These are phyloP conservation scores for Musa balbisiana DNA, from an alignment of 202 grass and related monocot species.

Conservation along the genomic window DNA sequence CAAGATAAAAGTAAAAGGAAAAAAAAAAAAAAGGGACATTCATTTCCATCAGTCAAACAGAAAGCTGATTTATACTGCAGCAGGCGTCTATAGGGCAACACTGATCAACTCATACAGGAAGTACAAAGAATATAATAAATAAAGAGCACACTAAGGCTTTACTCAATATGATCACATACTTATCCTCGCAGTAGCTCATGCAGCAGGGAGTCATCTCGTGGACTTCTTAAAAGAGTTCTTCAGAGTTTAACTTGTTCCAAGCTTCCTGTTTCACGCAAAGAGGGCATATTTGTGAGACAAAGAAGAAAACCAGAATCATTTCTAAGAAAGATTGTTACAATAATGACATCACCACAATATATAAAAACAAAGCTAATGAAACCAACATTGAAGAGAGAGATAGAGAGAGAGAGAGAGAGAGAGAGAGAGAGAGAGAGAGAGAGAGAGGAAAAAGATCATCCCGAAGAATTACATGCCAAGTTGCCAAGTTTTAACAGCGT, in stretches of 20 bases:
- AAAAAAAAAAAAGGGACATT: not conserved
- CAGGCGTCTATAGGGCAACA: not conserved
- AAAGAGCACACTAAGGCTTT: too few species aligned
- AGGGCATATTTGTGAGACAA: not conserved
- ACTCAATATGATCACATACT: not conserved
- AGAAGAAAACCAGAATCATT: not conserved
- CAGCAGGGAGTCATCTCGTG: not conserved
- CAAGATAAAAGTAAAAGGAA: not conserved
- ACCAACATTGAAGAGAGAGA: too few species aligned
- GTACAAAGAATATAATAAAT: not conserved
- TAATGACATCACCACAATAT: too few species aligned
- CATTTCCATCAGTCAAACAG: not conserved
- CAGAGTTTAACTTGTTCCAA: slow-evolving; percentile 20
- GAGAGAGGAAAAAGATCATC: too few species aligned
- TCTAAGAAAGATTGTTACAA: not conserved
- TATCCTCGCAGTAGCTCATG: not conserved
- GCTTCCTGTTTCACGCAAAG: slow-evolving; percentile 9
- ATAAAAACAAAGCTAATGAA: too few species aligned
- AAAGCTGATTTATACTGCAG: not conserved
- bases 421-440: too few species aligned
- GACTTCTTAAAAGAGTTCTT: slow-evolving; percentile 16
- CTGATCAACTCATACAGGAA: not conserved
- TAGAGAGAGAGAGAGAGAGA: too few species aligned
- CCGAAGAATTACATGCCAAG: too few species aligned
- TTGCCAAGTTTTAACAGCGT: too few species aligned